Base-by-base conservation (phyloP, 495 filamentous ascomycete genomes). In the Trichodelitschia bisporula region DNA sequence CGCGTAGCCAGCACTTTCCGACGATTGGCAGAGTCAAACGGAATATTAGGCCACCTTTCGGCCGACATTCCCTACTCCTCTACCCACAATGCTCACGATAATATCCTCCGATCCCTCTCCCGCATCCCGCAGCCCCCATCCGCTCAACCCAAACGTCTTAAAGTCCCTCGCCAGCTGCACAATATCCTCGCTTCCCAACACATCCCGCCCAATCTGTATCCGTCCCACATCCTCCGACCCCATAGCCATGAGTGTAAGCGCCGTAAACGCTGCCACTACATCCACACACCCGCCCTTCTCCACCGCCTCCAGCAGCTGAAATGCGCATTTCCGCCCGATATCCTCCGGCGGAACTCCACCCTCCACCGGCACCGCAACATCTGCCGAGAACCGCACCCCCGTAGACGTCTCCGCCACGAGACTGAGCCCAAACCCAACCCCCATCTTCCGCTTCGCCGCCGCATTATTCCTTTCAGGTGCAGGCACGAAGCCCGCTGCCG, bases 171-270 rank as follows among this genome's bases (percentile, higher is more conserved):
- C 78, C 21, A 89, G 52, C 24, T 67, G 64, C 41, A 99, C 64
- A 15, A 77, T 50, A 38, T 74, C 68, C 44, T 90, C 78, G 15
- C 64, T 69, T 2, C 69, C 80, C 26, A 93, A 44, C 2, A 91
- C 72, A 12, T 80, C 75, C 35, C 68, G 70, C n/a, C 68, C 69
- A 24, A 77, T 33, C 30, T 61, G 55, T 34, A 75, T 32, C 18
- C 69, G 53, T n/a, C 69, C 69, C 31, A 75, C 69, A 46, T 75
- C 69, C 38, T 73, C 69, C 0, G 62, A 62, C 2, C 89, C 84
- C 86, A 99, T 93, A 18, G 79, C 80, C 89, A 99, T 99, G 23
- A 95, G 57, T 16, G 66, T 77, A 15, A 95, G 45, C 49, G 89
- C 61, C 0, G 69, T 78, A 3, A 62, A 51, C 3, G 66, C 66